phyloP scores from a whole-genome alignment of 2,329 filamentous ascomycete genomes.

The Xylariaceae sp. region DNA sequence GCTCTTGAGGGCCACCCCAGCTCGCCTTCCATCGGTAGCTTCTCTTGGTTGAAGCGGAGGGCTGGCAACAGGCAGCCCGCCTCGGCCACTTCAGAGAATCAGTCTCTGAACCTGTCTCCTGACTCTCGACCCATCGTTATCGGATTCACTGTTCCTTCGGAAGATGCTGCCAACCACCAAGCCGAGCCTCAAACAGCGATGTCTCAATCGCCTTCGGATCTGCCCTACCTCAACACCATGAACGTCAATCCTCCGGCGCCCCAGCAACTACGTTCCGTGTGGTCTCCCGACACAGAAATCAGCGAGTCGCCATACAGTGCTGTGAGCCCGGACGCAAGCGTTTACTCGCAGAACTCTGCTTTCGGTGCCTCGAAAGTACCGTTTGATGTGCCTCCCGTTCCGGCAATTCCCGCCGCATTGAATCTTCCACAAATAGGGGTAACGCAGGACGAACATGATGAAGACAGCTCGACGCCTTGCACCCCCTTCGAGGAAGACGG shows the following conservation, averaged over 20 bases:
- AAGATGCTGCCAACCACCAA: conserved; percentile 40
- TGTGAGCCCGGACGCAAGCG: conserved; percentile 48
- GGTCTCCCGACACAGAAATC: conserved; percentile 58
- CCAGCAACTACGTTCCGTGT: conserved; percentile 46
- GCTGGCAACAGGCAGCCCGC: conserved; percentile 27
- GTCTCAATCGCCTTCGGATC: conserved; percentile 37
- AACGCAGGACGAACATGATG: conserved; percentile 44
- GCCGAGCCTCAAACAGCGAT: conserved; percentile 48
- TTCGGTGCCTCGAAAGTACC: conserved; percentile 26
- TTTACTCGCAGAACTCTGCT: conserved; percentile 54
- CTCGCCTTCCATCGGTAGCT: conserved; percentile 51
- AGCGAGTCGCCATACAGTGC: conserved; percentile 39
- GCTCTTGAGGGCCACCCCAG: conserved; percentile 54
- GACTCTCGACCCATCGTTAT: conserved; percentile 68
- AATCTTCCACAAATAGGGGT: conserved; percentile 33
- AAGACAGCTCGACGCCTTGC: conserved; percentile 47
- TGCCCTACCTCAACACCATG: conserved; percentile 24
- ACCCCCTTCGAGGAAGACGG: conserved; percentile 69
- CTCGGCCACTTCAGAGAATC: conserved; percentile 26
- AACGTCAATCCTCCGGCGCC: conserved; percentile 26
- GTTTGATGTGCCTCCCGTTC: conserved; percentile 53
- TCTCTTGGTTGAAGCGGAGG: conserved; percentile 50
- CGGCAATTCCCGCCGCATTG: conserved; percentile 47
- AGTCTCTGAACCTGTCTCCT: conserved; percentile 53
- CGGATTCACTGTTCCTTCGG: conserved; percentile 60